phyloP scores from a whole-genome alignment of 2,329 filamentous ascomycete species.

The Tympanopsis confertula region DNA sequence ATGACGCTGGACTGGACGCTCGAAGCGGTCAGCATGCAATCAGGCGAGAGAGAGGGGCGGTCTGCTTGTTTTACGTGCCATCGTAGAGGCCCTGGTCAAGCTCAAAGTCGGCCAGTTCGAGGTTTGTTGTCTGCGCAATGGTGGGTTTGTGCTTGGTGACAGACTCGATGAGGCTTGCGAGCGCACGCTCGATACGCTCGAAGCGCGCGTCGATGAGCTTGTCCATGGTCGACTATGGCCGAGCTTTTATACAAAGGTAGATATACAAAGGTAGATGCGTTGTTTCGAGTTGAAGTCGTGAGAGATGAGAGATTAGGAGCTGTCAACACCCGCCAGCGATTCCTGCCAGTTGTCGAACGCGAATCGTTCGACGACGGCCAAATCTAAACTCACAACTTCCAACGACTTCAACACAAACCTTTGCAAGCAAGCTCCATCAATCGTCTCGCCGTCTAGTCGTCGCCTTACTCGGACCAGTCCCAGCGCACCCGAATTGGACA shows the following conservation, averaged over 20 bases:
- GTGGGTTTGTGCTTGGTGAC: slow-evolving; percentile 75
- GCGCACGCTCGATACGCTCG: slow-evolving; percentile 53
- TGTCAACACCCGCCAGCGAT: too few relatives aligned
- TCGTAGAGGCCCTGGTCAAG: slow-evolving; percentile 55
- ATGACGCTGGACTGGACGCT: slow-evolving; percentile 52
- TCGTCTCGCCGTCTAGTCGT: too few relatives aligned
- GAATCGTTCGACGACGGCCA: too few relatives aligned
- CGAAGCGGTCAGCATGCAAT: slow-evolving; percentile 2
- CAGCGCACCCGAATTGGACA: too few relatives aligned
- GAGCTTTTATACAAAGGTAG: neutral
- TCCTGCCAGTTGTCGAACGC: too few relatives aligned
- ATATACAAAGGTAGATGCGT: neutral
- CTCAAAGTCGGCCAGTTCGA: slow-evolving; percentile 59
- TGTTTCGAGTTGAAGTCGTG: neutral
- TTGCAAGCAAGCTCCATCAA: too few relatives aligned
- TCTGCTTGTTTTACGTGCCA: slow-evolving; percentile 27
- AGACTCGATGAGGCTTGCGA: slow-evolving; percentile 64
- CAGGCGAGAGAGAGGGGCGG: neutral
- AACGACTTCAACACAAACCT: too few relatives aligned
- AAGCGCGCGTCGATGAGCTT: slow-evolving; percentile 49
- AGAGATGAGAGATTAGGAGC: too few relatives aligned
- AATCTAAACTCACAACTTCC: too few relatives aligned
- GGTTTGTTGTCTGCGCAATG: slow-evolving; percentile 51
- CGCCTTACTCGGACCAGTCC: too few relatives aligned
- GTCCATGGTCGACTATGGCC: slow-evolving; percentile 35